Evolutionary conservation across 2,329 filamentous ascomycete species (phyloP).

Genomic region (Aspergillus intermedius): DNA sequence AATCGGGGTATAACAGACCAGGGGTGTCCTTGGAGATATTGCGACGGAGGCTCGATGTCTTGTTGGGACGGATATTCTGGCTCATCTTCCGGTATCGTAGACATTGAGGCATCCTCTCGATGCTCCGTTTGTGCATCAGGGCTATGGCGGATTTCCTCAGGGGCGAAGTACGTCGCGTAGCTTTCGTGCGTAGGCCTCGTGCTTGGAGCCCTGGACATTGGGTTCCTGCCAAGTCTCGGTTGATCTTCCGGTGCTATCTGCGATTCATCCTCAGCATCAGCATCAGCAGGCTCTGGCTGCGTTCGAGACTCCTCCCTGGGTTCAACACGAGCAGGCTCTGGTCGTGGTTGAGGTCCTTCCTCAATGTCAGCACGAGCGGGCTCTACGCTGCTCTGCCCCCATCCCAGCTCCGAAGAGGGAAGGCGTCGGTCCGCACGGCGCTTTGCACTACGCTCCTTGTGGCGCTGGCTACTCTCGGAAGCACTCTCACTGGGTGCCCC

Average conservation of each 20-base stretch:
- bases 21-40: constrained; percentile 21
- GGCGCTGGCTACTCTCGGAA: constrained; percentile 26
- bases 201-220: constrained; percentile 22
- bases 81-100: constrained; percentile 26
- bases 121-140: constrained; percentile 28
- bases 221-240: constrained; percentile 15
- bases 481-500: constrained; percentile 21
- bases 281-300: too few species aligned
- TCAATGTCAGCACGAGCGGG: too few species aligned
- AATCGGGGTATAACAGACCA: constrained; percentile 46
- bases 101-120: constrained; percentile 16
- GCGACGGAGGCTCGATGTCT: constrained; percentile 12
- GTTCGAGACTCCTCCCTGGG: too few species aligned
- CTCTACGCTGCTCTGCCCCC: too few species aligned
- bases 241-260: constrained; percentile 7
- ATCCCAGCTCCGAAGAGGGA: constrained; percentile 6
- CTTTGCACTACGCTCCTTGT: constrained; percentile 31
- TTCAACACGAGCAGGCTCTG: too few species aligned
- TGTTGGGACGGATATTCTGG: constrained; percentile 21
- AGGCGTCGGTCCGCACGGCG: constrained; percentile 35
- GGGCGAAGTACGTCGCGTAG: constrained; percentile 39
- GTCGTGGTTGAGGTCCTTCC: too few species aligned
- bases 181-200: constrained; percentile 34
- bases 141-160: constrained; percentile 33
- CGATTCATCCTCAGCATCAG: constrained; percentile 6